Percentiles rank a stretch among this genome's conserved stretches.
Evolutionary conservation across 768 basidiomycete species (phyloP).

Genomic region (Leccinum incarnatum): DNA sequence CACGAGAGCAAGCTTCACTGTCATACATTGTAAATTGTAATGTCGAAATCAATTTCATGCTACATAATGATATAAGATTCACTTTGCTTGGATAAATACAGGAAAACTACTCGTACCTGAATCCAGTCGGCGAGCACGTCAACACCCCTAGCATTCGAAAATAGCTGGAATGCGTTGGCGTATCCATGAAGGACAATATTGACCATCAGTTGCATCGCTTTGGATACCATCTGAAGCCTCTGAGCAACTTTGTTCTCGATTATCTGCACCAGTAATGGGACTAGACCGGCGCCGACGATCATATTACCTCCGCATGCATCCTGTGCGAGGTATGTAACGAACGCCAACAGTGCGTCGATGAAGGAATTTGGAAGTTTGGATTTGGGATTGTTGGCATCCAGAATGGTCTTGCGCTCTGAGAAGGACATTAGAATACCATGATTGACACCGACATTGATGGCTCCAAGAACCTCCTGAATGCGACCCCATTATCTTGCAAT

Average conservation of each 20-base stretch:
- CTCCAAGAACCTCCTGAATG: constrained; percentile 81
- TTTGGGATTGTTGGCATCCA: constrained; percentile 64
- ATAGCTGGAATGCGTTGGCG: constrained; percentile 81
- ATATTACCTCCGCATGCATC: constrained; percentile 86
- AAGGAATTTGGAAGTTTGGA: constrained; percentile 70
- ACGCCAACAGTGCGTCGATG: constrained; percentile 79
- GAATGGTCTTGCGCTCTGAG: constrained; percentile 69
- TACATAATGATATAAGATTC: constrained; percentile 28
- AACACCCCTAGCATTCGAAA: constrained; percentile 81
- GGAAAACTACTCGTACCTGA: constrained; percentile 51
- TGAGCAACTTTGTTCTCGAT: constrained; percentile 73
- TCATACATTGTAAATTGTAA: constrained; percentile 47
- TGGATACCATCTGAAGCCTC: constrained; percentile 75
- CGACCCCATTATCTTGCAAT: constrained; percentile 81
- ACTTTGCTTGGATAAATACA: neutral
- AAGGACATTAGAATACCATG: constrained; percentile 90
- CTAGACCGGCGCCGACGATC: constrained; percentile 91
- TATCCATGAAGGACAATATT: constrained; percentile 83
- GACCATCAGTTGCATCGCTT: constrained; percentile 90
- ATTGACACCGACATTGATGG: constrained; percentile 93
- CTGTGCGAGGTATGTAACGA: constrained; percentile 84
- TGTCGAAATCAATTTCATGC: constrained; percentile 67
- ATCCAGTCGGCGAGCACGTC: constrained; percentile 83
- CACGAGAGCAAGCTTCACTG: constrained; percentile 39
- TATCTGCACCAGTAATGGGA: constrained; percentile 85